Evolutionary conservation across 2,329 filamentous ascomycete species (phyloP).

Genomic region (Fusarium newnesense): DNA sequence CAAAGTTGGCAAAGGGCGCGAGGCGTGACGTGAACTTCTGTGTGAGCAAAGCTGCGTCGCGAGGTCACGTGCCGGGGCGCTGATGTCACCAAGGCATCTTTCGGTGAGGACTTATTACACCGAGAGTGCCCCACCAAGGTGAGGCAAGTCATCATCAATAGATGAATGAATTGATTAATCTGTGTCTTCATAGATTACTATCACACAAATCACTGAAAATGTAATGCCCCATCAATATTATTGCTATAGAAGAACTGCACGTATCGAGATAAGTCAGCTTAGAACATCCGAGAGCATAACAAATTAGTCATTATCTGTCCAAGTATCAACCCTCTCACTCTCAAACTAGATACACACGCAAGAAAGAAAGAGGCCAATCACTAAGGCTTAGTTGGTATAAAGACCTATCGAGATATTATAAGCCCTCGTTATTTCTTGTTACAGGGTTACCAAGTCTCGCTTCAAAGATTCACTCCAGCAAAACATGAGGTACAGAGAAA

Average conservation of each 20-base stretch:
- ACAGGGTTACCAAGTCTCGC: neutral
- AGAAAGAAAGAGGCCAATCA: neutral
- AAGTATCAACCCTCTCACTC: neutral
- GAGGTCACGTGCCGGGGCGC: constrained; percentile 44
- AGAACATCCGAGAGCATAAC: neutral
- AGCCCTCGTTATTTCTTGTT: neutral
- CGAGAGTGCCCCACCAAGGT: neutral
- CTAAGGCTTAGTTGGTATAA: neutral
- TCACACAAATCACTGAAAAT: neutral
- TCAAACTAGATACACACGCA: neutral
- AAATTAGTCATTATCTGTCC: neutral
- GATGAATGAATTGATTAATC: neutral
- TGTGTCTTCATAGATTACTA: neutral
- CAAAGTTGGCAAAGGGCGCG: constrained; percentile 25
- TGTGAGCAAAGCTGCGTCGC: constrained; percentile 40
- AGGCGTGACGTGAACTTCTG: constrained; percentile 40
- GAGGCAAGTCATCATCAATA: neutral
- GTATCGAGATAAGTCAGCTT: neutral
- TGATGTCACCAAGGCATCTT: constrained; percentile 17
- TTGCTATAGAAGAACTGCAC: neutral
- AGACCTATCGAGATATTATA: no score
- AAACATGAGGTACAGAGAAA: neutral
- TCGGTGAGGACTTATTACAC: constrained; percentile 17
- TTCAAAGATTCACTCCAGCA: neutral
- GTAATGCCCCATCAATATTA: neutral